Conservation (phyloP, 805 yeast species). For the Wickerhamiella shivajii region DNA sequence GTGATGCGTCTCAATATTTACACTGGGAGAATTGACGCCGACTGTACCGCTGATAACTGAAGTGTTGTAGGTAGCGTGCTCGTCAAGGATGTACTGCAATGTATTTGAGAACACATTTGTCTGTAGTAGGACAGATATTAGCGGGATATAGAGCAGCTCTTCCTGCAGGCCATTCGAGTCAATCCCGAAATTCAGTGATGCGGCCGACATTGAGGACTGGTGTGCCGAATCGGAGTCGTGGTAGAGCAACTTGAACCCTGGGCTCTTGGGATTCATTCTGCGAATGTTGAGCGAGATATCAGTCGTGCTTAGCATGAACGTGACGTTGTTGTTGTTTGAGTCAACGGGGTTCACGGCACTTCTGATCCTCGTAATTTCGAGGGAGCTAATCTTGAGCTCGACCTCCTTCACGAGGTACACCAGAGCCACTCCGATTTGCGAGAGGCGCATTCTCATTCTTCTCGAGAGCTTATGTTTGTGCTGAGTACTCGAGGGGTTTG, state of each 20-base stretch:
- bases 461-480: constrained; percentile 4
- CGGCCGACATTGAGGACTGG: constrained; percentile 25
- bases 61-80: constrained; percentile 16
- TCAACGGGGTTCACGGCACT: constrained; percentile 7
- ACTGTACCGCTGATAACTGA: constrained; percentile 11
- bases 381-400: constrained; percentile 23
- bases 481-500: not conserved
- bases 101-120: constrained; percentile 26
- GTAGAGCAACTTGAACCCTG: constrained; percentile 28
- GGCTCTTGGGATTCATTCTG: constrained; percentile 26
- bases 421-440: constrained; percentile 19
- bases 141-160: constrained; percentile 27
- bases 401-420: constrained; percentile 25
- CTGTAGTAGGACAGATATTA: constrained; percentile 24
- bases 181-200: constrained; percentile 25
- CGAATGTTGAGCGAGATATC: constrained; percentile 26
- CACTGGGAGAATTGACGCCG: constrained; percentile 25
- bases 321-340: constrained; percentile 9
- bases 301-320: constrained; percentile 21
- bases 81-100: constrained; percentile 21
- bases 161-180: constrained; percentile 22
- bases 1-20: constrained; percentile 26
- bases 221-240: constrained; percentile 26
- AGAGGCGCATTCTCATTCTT: constrained; percentile 13
- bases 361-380: constrained; percentile 23